Base-by-base conservation (phyloP, 495 filamentous ascomycete genomes). In the Penicillium pancosmium region DNA sequence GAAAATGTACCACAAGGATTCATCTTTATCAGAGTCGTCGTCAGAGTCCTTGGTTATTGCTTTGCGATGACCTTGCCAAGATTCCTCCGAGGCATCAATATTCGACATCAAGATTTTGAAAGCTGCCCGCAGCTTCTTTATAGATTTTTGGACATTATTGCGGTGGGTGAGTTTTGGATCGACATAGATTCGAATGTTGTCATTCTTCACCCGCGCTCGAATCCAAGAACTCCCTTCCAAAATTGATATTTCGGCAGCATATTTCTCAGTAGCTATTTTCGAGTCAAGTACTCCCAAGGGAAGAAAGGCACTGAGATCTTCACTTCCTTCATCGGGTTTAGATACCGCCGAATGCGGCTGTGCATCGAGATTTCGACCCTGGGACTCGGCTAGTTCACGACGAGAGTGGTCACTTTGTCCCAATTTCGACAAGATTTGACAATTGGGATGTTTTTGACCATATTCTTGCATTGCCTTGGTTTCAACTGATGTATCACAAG, bases 1-100 rank as follows among this genome's bases (percentile, higher is more conserved):
- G 76, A 95, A 98, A 60, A 96, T 84, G 57, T 91, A 85, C 63
- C 92, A 89, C 0, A 97, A 72, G 0, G 90, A 91, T 12, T 84
- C 72, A 38, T 85, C 75, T 6, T 87, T 78, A 1, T 55, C 55
- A 6, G 54, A 52, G 25, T 58, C 52, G 23, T 23, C 23, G 23
- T 23, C 23, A 35, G 60, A 40, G 27, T 65, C 31, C 21, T 57
- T 50, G n/a, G 41, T 43, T 27, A 59, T 23, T 23, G 55, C 36
- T 35, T 43, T 12, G 18, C 52, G 50, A n/a, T 62, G 27, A n/a
- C 86, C 86, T 13, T 73, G 53, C 89, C 88, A 92, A 23, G 77
- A 79, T 13, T 70, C 61, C 1, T 34, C 53, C 0, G 87, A 88
- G 36, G 67, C 77, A 61, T 93, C 86, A 9, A 91, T 63, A 16